Base-by-base conservation (phyloP, 169 alveolate genomes). In the Plasmodium chabaudi region DNA sequence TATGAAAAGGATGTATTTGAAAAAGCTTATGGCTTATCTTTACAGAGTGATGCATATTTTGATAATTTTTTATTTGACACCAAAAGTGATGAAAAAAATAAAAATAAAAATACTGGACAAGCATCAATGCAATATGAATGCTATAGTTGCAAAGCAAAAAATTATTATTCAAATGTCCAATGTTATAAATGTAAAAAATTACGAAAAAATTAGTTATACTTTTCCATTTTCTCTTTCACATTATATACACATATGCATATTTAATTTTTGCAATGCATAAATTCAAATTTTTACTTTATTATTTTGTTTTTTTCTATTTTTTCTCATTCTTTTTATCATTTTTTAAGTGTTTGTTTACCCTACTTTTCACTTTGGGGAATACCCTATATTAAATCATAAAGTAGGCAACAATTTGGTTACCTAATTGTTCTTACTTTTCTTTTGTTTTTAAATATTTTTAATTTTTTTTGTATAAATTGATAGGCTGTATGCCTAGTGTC, bases 1-100 rank as follows among this genome's bases (percentile, higher is more conserved):
- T 75, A 75, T 68, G 88, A 75, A 75, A 75, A 75, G 57, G 77
- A 75, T 9, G 88, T 75, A 7, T 75, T 75, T 56, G 77, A 75
- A 23, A 75, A 61, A 19, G 88, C 88, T 44, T 75, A 75, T 49
- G 88, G 88, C 6, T 68, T 75, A 17, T 23, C 77, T n/a, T 51
- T 75, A 17, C 59, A 68, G n/a, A 64, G 63, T 27, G 64, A 56
- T 55, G 64, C 27, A 6, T 42, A 61, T 13, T 17, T 46, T 49
- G 77, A 75, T 23, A 64, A 46, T n/a, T 75, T 61, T 75, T 51
- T 75, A 17, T 75, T 75, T 47, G 74, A 75, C 47, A 44, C n/a
- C 0, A 55, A 75, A 44, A 27, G 61, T 15, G 21, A 63, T 2
- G 67, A 49, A 21, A 25, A 55, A 46, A 27, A 13, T 7, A 73